Evolutionary conservation across 2,329 filamentous ascomycete species (phyloP), one percentile per base, ranked within the genome.

Genomic region (Fusarium nanum): DNA sequence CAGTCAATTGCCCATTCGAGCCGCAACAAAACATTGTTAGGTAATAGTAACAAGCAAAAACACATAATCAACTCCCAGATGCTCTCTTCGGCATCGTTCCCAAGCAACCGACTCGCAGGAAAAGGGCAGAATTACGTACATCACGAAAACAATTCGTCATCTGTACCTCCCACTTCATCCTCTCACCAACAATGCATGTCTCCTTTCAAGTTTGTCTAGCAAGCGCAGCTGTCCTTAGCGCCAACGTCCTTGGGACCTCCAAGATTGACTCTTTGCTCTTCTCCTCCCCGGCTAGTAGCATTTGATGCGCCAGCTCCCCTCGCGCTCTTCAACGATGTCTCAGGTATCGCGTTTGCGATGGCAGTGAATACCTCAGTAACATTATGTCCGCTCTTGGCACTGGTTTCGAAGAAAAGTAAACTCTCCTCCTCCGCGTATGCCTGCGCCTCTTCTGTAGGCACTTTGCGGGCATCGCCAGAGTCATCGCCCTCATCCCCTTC

Each of bases 321-420:
- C 34, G 92, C 88, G 53, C 91, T 94, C 88, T 98, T 98, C 79
- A 98, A 84, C 68, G 93, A 97, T 55, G 94, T 97, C 85, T 99
- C 96, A 3, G 96, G 96, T 76, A 99, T 99, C 42, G 94, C 94
- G 78, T 98, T 98, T 64, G 96, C 96, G 78, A 99, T 99, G 32
- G 96, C 96, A 47, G 94, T 98, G 79, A 99, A 99, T 32, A 99
- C 96, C 75, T 98, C 95, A 56, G 92, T 90, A 41, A 99, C 96
- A 80, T 98, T 98, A 78, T 92, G 88, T 27, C 96, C 96, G 6
- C 93, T 96, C 89, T 99, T 99, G 49, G 96, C 96, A 79, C 93
- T 97, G 18, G 96, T 99, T 86, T 99, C 96, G 80, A 98, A 98
- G 84, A 99, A 99, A 71, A 99, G 81, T 72, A 99, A 84, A 57